phyloP scores from a whole-genome alignment of 495 filamentous ascomycete genomes.

The Penicillium roqueforti region DNA sequence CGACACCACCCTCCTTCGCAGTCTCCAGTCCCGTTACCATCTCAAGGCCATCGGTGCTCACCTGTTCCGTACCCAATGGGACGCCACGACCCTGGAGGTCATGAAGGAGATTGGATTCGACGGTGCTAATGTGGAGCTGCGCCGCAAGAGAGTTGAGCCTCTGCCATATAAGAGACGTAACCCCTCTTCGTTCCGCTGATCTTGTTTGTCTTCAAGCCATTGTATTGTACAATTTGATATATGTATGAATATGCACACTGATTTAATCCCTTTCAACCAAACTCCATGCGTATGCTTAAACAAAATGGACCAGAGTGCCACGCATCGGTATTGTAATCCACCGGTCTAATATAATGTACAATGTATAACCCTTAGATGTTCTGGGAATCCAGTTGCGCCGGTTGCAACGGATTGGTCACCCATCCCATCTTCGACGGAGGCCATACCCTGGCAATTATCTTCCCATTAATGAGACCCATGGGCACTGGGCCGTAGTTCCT shows the following conservation, averaged over 20 bases:
- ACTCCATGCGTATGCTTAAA: conserved; percentile 29
- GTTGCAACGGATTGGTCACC: conserved; percentile 49
- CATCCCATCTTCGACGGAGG: conserved; percentile 49
- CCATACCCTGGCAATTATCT: conserved; percentile 66
- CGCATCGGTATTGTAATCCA: neutral
- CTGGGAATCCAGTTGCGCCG: conserved; percentile 25
- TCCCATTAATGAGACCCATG: conserved; percentile 77
- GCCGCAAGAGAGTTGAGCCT: conserved; percentile 62
- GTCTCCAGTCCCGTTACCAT: conserved; percentile 62
- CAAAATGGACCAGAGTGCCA: neutral
- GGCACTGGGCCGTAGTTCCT: conserved; percentile 81
- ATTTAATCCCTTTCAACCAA: conserved; percentile 21
- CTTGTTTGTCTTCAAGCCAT: conserved; percentile 16
- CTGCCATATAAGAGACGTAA: conserved; percentile 54
- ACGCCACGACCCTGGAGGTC: conserved; percentile 75
- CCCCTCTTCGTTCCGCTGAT: conserved; percentile 42
- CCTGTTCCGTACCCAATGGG: conserved; percentile 87
- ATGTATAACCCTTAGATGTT: neutral
- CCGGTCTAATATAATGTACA: neutral
- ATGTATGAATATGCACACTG: conserved; percentile 48
- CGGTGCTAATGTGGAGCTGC: conserved; percentile 80
- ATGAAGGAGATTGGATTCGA: conserved; percentile 75
- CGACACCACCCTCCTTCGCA: conserved; percentile 66
- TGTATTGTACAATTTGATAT: conserved; percentile 47
- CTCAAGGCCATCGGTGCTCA: conserved; percentile 74